Evolutionary conservation across 441 rosid species (phyloP).

Genomic region (Populus hybrid): DNA sequence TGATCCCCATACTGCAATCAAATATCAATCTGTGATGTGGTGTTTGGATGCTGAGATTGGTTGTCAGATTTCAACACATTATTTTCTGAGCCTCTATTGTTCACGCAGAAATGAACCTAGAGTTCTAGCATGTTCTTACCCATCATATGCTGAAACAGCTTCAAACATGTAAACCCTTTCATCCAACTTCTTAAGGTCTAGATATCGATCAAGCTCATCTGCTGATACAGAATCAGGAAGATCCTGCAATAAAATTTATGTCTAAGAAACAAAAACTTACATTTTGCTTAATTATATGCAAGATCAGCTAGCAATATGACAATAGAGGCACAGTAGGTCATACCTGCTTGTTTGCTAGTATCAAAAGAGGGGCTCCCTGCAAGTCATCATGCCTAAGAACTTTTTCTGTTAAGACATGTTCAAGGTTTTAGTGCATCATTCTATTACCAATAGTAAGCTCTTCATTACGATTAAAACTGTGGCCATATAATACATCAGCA

Average conservation of each 20-base stretch:
- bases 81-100: not conserved
- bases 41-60: not conserved
- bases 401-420: constrained; percentile 55
- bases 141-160: constrained; percentile 88
- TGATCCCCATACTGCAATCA: constrained; percentile 76
- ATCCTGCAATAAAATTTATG: constrained; percentile 51
- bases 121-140: constrained; percentile 44
- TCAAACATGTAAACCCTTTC: constrained; percentile 89
- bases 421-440: constrained; percentile 11
- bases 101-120: not conserved
- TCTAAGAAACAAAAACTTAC: not conserved
- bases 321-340: not conserved
- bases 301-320: not conserved
- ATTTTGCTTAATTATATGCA: not conserved
- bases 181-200: constrained; percentile 91
- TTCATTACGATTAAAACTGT: not conserved
- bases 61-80: not conserved
- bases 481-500: not conserved
- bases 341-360: constrained; percentile 97
- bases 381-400: constrained; percentile 92
- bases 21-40: not conserved
- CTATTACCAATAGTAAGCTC: constrained; percentile 3
- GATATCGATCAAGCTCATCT: constrained; percentile 73
- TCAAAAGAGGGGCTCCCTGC: constrained; percentile 92
- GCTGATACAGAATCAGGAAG: constrained; percentile 78